These are phyloP conservation scores for Diaporthe batatas DNA, from an alignment of 2,329 filamentous ascomycete genomes.

Conservation along the genomic window DNA sequence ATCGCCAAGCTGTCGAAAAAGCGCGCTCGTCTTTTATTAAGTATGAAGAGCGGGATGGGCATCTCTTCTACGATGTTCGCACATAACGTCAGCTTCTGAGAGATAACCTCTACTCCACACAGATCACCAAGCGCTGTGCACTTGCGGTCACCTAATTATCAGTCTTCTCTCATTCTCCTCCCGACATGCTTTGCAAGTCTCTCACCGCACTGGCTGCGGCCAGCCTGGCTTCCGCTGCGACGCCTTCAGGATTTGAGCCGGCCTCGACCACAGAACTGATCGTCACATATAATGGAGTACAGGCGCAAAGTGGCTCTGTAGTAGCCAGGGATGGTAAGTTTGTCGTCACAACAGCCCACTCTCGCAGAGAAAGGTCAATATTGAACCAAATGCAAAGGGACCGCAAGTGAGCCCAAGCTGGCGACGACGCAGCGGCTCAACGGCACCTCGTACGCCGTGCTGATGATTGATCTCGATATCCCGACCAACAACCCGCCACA, in stretches of 20 bases:
- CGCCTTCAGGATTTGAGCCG: slow-evolving; percentile 58
- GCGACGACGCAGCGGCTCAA: slow-evolving; percentile 54
- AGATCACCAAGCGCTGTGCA: slow-evolving; percentile 9
- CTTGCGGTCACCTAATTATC: not conserved
- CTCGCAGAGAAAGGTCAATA: not conserved
- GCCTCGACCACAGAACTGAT: slow-evolving; percentile 53
- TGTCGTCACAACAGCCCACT: not conserved
- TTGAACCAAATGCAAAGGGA: slow-evolving; percentile 47
- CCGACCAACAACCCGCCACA: slow-evolving; percentile 55
- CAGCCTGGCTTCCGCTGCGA: slow-evolving; percentile 53
- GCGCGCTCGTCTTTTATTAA: slow-evolving; percentile 13
- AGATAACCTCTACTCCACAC: slow-evolving; percentile 7
- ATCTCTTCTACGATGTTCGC: slow-evolving; percentile 12
- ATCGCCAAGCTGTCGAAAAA: slow-evolving; percentile 25
- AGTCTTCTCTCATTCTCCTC: not conserved
- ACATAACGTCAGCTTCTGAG: not conserved
- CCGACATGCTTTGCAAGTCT: slow-evolving; percentile 52
- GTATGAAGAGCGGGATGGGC: slow-evolving; percentile 18
- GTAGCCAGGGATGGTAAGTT: slow-evolving; percentile 54
- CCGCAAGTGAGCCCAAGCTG: slow-evolving; percentile 52
- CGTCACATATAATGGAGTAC: slow-evolving; percentile 55
- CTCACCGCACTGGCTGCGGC: slow-evolving; percentile 51
- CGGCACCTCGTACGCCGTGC: slow-evolving; percentile 56
- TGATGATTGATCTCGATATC: slow-evolving; percentile 63
- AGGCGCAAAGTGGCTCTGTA: slow-evolving; percentile 55